Percentiles rank a stretch among this genome's conserved stretches.
These are phyloP conservation scores for Asparagopsis taxiformis DNA, from an alignment of 31 red algal genomes.

Conservation along the genomic window DNA sequence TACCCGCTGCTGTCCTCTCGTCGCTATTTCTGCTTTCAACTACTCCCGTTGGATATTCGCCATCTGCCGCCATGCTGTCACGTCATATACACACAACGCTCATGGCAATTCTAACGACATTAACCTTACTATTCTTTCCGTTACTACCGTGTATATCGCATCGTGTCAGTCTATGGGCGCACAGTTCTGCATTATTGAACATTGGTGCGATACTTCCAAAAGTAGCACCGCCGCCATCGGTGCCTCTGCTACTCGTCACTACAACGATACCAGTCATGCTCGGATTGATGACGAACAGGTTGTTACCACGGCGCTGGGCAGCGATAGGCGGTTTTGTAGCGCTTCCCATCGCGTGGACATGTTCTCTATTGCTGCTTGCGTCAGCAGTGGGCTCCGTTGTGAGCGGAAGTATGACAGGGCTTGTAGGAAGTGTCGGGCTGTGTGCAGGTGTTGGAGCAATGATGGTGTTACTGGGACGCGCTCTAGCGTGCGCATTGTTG, in stretches of 20 bases:
- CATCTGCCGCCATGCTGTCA: constrained; percentile 46
- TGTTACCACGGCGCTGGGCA: constrained; percentile 5
- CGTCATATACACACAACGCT: constrained; percentile 45
- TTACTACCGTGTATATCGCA: constrained; percentile 47
- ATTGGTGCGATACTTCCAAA: constrained; percentile 42
- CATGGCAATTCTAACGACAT: constrained; percentile 32
- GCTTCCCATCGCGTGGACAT: constrained; percentile 32
- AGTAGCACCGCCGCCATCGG: constrained; percentile 38
- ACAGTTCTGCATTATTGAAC: constrained; percentile 38
- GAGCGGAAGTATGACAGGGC: constrained; percentile 10
- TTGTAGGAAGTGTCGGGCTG: constrained; percentile 37
- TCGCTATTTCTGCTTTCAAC: constrained; percentile 53
- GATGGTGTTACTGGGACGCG: constrained; percentile 44
- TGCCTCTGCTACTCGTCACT: constrained; percentile 10
- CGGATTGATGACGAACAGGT: constrained; percentile 21
- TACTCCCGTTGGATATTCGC: constrained; percentile 39
- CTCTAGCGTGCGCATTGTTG: constrained; percentile 29
- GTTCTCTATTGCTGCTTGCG: constrained; percentile 32
- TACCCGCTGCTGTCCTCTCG: constrained; percentile 38
- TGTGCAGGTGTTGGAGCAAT: constrained; percentile 38
- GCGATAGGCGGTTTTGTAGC: constrained; percentile 18
- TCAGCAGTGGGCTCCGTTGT: constrained; percentile 21
- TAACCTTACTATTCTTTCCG: constrained; percentile 39
- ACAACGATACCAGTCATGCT: constrained; percentile 44
- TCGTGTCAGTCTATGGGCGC: constrained; percentile 38